A percentile compares a stretch with the other conserved stretches of the same genome.
Conservation (phyloP, 305 asterid species). For the Rubia balearica region DNA sequence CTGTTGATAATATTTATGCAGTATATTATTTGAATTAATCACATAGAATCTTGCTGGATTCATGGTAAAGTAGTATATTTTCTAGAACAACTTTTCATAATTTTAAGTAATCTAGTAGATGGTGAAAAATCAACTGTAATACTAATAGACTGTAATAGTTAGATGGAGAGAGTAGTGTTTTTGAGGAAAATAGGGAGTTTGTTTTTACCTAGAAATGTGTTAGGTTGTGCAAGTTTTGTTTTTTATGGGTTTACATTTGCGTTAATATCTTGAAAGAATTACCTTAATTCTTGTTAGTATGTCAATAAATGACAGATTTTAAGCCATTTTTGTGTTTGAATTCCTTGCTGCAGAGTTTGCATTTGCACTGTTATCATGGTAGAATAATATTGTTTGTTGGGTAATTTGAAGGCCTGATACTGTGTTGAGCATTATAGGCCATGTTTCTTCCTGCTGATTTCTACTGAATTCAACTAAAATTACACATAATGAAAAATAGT, state of each 20-base stretch:
- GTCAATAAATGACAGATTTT: background rate
- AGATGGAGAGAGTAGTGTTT: background rate
- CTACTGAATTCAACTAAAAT: no score
- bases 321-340: background rate
- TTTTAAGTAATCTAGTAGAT: background rate
- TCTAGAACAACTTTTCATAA: no score
- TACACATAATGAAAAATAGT: no score
- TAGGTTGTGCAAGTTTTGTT: background rate
- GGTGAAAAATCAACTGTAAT: background rate
- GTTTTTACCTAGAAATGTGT: background rate
- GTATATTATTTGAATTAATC: no score
- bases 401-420: background rate
- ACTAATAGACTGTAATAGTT: no score
- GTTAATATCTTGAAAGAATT: no score
- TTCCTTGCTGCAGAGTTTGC: background rate
- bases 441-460: no score
- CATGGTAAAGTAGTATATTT: no score
- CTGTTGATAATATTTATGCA: background rate
- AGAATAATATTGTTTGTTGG: background rate
- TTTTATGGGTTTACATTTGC: background rate
- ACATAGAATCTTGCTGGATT: no score
- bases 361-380: background rate
- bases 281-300: background rate
- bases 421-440: background rate
- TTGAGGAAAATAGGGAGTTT: background rate